Evolutionary conservation across 2,329 filamentous ascomycete genomes (phyloP).

Genomic region (Aspergillus sojae): DNA sequence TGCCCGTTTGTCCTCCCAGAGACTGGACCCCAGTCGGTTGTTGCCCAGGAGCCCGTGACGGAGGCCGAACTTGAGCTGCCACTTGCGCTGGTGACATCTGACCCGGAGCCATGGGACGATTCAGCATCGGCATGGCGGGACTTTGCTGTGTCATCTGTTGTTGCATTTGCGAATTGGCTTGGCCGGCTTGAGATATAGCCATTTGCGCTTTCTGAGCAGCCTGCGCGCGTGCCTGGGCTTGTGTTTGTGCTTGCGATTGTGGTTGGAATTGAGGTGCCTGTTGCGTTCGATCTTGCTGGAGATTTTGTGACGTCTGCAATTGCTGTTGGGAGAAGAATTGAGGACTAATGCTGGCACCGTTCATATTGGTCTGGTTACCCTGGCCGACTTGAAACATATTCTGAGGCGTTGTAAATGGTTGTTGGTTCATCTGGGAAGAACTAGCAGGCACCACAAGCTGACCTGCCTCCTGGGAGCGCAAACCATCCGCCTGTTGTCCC

Average conservation of each 20-base stretch:
- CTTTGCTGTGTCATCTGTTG: constrained; percentile 45
- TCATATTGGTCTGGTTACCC: constrained; percentile 40
- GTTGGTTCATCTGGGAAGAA: constrained; percentile 54
- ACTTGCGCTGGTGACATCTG: constrained; percentile 43
- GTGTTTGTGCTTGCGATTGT: constrained; percentile 43
- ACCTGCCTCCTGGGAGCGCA: constrained; percentile 63
- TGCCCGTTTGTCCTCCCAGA: constrained; percentile 30
- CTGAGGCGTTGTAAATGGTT: constrained; percentile 43
- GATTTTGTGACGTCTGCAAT: constrained; percentile 45
- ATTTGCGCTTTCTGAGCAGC: constrained; percentile 51
- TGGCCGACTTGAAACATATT: constrained; percentile 45
- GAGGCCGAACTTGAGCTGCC: constrained; percentile 36
- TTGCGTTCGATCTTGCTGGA: constrained; percentile 46
- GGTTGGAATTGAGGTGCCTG: constrained; percentile 37
- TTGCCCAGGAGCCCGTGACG: constrained; percentile 36
- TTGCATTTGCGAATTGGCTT: constrained; percentile 42
- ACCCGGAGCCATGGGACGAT: constrained; percentile 43
- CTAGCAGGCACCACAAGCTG: constrained; percentile 67
- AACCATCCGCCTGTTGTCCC: constrained; percentile 63
- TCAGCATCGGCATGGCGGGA: constrained; percentile 46
- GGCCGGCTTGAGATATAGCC: constrained; percentile 49
- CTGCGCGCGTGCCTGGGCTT: constrained; percentile 44
- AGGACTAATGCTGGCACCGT: constrained; percentile 40
- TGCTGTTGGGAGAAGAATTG: constrained; percentile 48
- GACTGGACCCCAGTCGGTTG: constrained; percentile 29